These are phyloP conservation scores for Chionographis japonica DNA, from an alignment of 106 monocot species.

Conservation along the genomic window DNA sequence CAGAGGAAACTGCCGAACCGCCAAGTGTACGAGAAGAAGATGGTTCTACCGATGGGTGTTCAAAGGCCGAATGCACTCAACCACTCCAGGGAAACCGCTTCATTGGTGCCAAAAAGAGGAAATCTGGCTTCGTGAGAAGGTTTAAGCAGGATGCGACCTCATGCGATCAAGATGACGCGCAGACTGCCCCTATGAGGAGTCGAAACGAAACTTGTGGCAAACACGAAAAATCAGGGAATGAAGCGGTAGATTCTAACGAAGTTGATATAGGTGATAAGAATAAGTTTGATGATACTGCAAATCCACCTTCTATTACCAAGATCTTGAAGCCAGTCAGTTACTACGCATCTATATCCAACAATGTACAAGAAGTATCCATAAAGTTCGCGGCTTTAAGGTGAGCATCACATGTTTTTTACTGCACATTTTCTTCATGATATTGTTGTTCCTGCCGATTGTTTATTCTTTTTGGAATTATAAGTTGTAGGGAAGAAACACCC, in stretches of 20 bases:
- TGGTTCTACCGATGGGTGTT: conserved; percentile 18
- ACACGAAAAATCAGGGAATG: conserved; percentile 31
- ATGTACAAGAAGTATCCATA: conserved; percentile 59
- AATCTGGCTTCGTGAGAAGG: conserved; percentile 77
- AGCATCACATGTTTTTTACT: neutral
- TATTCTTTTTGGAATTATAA: too few relatives aligned
- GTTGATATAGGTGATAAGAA: conserved; percentile 32
- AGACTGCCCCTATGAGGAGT: neutral
- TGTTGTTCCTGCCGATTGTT: too few relatives aligned
- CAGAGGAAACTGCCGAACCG: conserved; percentile 9
- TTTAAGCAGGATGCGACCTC: conserved; percentile 38
- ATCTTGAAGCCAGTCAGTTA: conserved; percentile 51
- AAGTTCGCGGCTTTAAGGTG: conserved; percentile 70
- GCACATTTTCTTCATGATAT: too few relatives aligned
- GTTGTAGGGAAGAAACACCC: too few relatives aligned
- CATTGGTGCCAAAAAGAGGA: conserved; percentile 81
- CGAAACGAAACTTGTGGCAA: conserved; percentile 4
- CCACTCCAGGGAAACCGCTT: conserved; percentile 11
- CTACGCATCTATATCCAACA: conserved; percentile 34
- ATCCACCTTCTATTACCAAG: conserved; percentile 40
- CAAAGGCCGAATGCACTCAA: conserved; percentile 27
- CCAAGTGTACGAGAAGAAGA: conserved; percentile 10
- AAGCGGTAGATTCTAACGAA: conserved; percentile 33
- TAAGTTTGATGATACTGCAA: conserved; percentile 15
- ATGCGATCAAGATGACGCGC: neutral